Evolutionary conservation across 169 alveolate genomes (phyloP).

Genomic region (Cryptosporidium tyzzeri): DNA sequence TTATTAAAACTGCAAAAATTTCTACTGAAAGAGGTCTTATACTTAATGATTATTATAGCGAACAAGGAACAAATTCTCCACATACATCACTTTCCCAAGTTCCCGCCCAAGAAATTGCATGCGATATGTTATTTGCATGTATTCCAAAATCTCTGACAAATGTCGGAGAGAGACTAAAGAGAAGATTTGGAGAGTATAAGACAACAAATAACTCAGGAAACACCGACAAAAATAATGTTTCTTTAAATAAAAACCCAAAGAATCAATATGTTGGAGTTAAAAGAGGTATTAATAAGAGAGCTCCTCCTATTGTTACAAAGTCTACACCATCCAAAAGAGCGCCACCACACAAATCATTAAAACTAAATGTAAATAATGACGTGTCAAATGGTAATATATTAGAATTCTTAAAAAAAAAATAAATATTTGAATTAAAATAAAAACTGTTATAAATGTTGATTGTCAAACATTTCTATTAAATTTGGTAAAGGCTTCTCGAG

Average conservation of each 20-base stretch:
- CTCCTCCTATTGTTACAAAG: background rate
- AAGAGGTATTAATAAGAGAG: slow-evolving; percentile 1
- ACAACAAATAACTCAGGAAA: background rate
- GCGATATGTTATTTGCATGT: slow-evolving; percentile 39
- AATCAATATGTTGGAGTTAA: slow-evolving; percentile 18
- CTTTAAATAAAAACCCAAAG: background rate
- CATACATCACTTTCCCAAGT: background rate
- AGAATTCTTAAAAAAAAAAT: background rate
- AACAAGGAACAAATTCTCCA: background rate
- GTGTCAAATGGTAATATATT: slow-evolving; percentile 15
- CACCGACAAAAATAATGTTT: background rate
- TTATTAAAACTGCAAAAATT: slow-evolving; percentile 24
- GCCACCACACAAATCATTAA: slow-evolving; percentile 4
- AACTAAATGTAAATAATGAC: background rate
- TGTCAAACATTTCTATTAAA: slow-evolving; percentile 22
- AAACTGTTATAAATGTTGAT: background rate
- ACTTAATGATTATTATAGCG: slow-evolving; percentile 5
- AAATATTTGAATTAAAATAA: background rate
- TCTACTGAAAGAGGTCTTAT: slow-evolving; percentile 14
- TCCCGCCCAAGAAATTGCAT: slow-evolving; percentile 62
- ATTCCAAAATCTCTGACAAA: slow-evolving; percentile 36
- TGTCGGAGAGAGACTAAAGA: slow-evolving; percentile 14
- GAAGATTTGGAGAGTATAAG: slow-evolving; percentile 50
- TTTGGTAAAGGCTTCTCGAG: slow-evolving; percentile 48
- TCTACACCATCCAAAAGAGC: background rate